Percentiles rank a stretch among this genome's conserved stretches.
Evolutionary conservation across 768 basidiomycete species (phyloP).

Genomic region (Boletus edulis): DNA sequence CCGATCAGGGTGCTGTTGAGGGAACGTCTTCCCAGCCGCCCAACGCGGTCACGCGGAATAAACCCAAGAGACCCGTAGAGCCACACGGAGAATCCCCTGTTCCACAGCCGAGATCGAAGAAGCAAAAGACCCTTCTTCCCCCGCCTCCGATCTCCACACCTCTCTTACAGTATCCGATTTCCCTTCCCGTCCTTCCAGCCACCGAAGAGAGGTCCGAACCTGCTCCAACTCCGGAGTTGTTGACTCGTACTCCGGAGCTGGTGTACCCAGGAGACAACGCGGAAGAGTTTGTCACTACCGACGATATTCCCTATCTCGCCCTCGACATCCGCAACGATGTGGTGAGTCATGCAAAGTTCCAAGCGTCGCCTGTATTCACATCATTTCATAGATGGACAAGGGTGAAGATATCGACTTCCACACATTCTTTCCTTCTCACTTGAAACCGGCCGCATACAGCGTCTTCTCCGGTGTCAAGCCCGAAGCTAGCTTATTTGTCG

Average conservation of each 20-base stretch:
- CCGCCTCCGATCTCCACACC: neutral
- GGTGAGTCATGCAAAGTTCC: slow-evolving; percentile 16
- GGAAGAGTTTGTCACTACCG: slow-evolving; percentile 32
- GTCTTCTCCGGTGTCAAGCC: slow-evolving; percentile 31
- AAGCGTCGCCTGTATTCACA: slow-evolving; percentile 7
- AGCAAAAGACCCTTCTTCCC: neutral
- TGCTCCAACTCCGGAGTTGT: neutral
- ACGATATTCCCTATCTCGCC: slow-evolving; percentile 35
- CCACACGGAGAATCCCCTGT: neutral
- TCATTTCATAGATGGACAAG: slow-evolving; percentile 3
- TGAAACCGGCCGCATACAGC: slow-evolving; percentile 19
- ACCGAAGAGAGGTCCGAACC: neutral
- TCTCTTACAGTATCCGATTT: neutral
- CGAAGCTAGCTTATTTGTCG: slow-evolving; percentile 26
- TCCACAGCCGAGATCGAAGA: slow-evolving; percentile 8
- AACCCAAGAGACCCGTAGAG: slow-evolving; percentile 6
- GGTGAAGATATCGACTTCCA: neutral
- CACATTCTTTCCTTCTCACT: slow-evolving; percentile 18
- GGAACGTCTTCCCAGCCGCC: neutral
- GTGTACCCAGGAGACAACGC: slow-evolving; percentile 4
- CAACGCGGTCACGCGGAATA: neutral
- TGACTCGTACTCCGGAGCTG: slow-evolving; percentile 20
- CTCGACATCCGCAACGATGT: slow-evolving; percentile 20
- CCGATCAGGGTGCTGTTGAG: neutral
- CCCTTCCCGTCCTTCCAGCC: neutral